Base-by-base conservation (phyloP, 805 yeast genomes). In the Saccharomycopsis capsularis region DNA sequence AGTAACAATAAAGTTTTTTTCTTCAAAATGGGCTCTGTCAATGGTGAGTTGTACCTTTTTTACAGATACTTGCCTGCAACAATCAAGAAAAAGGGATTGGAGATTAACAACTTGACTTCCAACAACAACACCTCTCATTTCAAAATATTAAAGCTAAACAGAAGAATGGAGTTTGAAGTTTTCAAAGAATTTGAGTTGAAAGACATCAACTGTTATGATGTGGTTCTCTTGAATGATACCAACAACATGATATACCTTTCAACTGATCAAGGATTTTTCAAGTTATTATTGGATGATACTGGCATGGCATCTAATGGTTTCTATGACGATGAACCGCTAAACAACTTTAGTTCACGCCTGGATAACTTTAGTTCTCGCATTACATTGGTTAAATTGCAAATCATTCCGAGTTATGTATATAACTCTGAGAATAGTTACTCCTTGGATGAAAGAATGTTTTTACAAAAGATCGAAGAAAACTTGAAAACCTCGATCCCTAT, bases 1-100 rank as follows among this genome's bases (percentile, higher is more conserved):
- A 48, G 55, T 43, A 52, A 46, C 18, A 47, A 49, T 25, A 52
- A 52, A 25, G 55, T 49, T 4, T 48, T 37, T 22, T 52, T 52
- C 40, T 48, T 52, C 47, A 48, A 49, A 41, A 42, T 42, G 36
- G 55, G 51, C 19, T 30, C 37, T 32, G 40, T 52, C 25, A 42
- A 44, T 19, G 43, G 46, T 19, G 55, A 48, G 16, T 30, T 49
- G 4, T 49, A 49, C 29, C 22, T 52, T 18, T 39, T 52, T 40
- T 52, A 48, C 25, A 2, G 55, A 9, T 52, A 49, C 29, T 40
- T 47, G 16, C 52, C 52, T 22, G 38, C 50, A 18, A 45, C 50
- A 15, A 49, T 49, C 21, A 52, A 52, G 36, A 52, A 49, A 29
- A 50, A 49, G 15, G 55, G 55, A 3, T 11, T 50, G 7, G 53